These are phyloP conservation scores for Thalia dealbata DNA, from an alignment of 176 grass and related monocot species.

Conservation along the genomic window DNA sequence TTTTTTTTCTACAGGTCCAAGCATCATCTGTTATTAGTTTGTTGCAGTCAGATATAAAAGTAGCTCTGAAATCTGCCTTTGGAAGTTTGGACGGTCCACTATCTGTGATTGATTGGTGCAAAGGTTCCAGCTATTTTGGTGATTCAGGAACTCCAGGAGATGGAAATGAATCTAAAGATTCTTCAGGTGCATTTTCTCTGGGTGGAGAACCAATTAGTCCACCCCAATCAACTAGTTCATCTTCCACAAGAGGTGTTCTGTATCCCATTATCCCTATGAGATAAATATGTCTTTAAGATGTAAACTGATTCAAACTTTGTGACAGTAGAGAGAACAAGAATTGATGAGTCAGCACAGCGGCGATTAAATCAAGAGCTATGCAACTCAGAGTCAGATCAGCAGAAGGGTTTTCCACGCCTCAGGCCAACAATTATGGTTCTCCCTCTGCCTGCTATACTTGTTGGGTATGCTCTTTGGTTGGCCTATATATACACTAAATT, in stretches of 20 bases:
- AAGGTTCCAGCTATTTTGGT: constrained; percentile 41
- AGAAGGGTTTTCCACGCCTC: constrained; percentile 56
- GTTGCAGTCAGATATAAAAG: constrained; percentile 87
- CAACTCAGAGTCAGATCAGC: constrained; percentile 57
- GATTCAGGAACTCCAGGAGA: constrained; percentile 44
- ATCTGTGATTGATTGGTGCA: constrained; percentile 89
- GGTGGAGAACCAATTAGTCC: constrained; percentile 68
- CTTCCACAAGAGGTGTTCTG: constrained; percentile 46
- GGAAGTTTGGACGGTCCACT: constrained; percentile 83
- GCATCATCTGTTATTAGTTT: constrained; percentile 70
- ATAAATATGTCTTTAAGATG: background rate
- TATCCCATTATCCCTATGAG: constrained; percentile 2
- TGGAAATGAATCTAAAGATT: constrained; percentile 52
- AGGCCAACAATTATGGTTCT: constrained; percentile 61
- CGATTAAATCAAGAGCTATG: constrained; percentile 42
- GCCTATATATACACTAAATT: constrained; percentile 9
- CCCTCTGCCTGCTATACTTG: constrained; percentile 75
- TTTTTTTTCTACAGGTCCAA: constrained; percentile 58
- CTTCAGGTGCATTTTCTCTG: constrained; percentile 38
- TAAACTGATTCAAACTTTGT: constrained; percentile 23
- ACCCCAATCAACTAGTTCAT: constrained; percentile 38
- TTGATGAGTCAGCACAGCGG: constrained; percentile 37
- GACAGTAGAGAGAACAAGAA: constrained; percentile 43
- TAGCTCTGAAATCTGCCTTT: constrained; percentile 80
- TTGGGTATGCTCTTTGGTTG: constrained; percentile 60